Percentiles rank a stretch among this genome's conserved stretches.
Evolutionary conservation across 371 early-diverging fungal genomes (phyloP).

Genomic region (Cokeromyces recurvatus): DNA sequence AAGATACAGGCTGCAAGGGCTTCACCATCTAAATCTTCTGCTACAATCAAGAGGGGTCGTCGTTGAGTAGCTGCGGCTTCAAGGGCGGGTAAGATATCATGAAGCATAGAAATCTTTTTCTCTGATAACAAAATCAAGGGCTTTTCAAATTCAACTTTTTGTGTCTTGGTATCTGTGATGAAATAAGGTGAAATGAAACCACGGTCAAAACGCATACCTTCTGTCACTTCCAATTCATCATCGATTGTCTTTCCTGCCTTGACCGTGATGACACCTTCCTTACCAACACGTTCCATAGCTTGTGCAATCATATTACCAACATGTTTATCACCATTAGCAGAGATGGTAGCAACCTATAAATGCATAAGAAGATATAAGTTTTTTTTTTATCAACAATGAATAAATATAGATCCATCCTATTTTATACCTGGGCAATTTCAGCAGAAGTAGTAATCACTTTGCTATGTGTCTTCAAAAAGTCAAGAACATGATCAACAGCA

Average conservation of each 20-base stretch:
- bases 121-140: conserved; percentile 93
- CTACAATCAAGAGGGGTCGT: conserved; percentile 93
- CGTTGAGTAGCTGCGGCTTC: conserved; percentile 93
- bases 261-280: conserved; percentile 98
- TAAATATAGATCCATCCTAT: too few species aligned
- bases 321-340: conserved; percentile 97
- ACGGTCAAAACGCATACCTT: conserved; percentile 99
- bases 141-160: conserved; percentile 98
- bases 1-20: conserved; percentile 97
- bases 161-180: conserved; percentile 95
- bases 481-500: conserved; percentile 89
- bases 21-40: conserved; percentile 98
- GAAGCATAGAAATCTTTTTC: conserved; percentile 93
- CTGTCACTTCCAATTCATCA: conserved; percentile 96
- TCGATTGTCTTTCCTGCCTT: conserved; percentile 98
- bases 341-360: conserved; percentile 89
- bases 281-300: conserved; percentile 99
- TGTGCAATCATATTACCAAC: conserved; percentile 94
- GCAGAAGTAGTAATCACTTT: conserved; percentile 89
- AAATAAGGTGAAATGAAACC: conserved; percentile 99
- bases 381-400: too few species aligned
- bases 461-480: conserved; percentile 81
- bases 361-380: too few species aligned
- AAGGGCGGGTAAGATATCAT: conserved; percentile 93
- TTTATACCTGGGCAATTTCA: conserved; percentile 94